Evolutionary conservation across 768 basidiomycete species (phyloP), one percentile per base, ranked within the genome.

Genomic region (Mrakia blollopis): DNA sequence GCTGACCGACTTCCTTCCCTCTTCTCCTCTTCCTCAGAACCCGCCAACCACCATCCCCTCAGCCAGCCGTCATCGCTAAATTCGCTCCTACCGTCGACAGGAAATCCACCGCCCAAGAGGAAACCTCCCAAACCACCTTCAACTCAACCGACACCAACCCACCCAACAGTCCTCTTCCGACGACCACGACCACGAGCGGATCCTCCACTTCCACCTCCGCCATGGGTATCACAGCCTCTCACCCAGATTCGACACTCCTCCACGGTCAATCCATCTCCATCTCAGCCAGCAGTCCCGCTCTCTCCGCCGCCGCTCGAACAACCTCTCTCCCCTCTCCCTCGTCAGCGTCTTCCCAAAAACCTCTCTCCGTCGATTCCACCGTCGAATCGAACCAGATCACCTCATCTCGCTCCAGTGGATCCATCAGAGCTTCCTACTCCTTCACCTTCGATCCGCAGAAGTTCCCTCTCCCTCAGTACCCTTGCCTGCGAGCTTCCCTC

Each of bases 391-490:
- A 57, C 57, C 57, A 57, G 57, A 57, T 57, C 28, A 28, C 57
- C 25, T 57, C 57, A 3, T 57, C 57, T 9, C 23, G 57, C n/a
- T n/a, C 23, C 25, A 57, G 57, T 18, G 57, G 57, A 25, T 57
- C 57, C n/a, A 9, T 57, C 35, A 21, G 35, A 39, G 18, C 37
- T 10, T 39, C 35, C 10, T 68, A 39, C 25, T 39, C 65, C 35
- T 68, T 39, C 65, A 41, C 65, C 11, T 68, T 68, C 35, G 37
- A 68, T 30, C 65, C 65, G 1, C 35, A 68, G 65, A 18, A 23
- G 37, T 68, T 68, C 37, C 65, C 65, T 18, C 65, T 68, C 25
- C 65, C 65, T 35, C 21, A 18, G 18, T 68, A 68, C 11, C 65
- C 65, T 35, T 39, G 37, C 37, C 25, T 68, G 16, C 35, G 65